Percentiles rank a stretch among this genome's conserved stretches.
These are phyloP conservation scores for Stipa capillata DNA, from an alignment of 176 grass and related monocot genomes.

Conservation along the genomic window DNA sequence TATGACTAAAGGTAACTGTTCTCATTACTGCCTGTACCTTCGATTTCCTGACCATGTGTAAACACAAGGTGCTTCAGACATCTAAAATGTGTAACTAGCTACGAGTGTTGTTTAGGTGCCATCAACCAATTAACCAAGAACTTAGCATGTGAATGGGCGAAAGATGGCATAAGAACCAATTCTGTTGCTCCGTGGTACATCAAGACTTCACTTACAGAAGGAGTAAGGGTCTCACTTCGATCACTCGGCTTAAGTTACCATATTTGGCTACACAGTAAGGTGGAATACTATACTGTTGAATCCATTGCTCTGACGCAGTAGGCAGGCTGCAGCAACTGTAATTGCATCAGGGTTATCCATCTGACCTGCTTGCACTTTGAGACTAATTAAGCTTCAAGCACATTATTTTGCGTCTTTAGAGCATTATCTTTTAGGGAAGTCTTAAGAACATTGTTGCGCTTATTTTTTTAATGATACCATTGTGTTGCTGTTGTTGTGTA, in stretches of 20 bases:
- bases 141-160: slow-evolving; percentile 48
- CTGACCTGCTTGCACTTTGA: too few species aligned
- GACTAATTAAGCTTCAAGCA: too few species aligned
- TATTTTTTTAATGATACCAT: too few species aligned
- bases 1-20: slow-evolving; percentile 47
- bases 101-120: slow-evolving; percentile 23
- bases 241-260: not conserved
- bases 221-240: slow-evolving; percentile 19
- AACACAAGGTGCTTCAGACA: not conserved
- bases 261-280: not conserved
- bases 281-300: not conserved
- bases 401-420: too few species aligned
- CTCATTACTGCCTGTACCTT: too few species aligned
- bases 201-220: slow-evolving; percentile 19
- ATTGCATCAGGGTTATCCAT: too few species aligned
- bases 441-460: too few species aligned
- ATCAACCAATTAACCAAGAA: slow-evolving; percentile 44
- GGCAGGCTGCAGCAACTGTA: not conserved
- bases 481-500: too few species aligned
- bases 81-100: not conserved
- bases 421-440: too few species aligned
- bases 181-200: slow-evolving; percentile 37
- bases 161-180: slow-evolving; percentile 35
- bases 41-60: not conserved
- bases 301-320: not conserved